phyloP scores from a whole-genome alignment of 495 filamentous ascomycete species.

The Astrothelium macrocarpum region DNA sequence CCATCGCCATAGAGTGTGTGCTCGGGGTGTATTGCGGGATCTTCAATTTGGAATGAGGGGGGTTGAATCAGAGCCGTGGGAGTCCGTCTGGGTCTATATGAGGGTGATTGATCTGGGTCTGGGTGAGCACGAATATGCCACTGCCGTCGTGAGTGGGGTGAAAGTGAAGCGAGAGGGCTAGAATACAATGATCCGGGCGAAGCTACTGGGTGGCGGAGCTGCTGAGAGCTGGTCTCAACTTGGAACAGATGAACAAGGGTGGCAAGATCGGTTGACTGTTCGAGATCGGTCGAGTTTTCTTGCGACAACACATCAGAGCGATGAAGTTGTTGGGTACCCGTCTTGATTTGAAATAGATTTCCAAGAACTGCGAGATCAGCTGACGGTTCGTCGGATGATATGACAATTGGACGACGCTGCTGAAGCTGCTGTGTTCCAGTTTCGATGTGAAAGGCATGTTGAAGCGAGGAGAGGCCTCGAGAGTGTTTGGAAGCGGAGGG shows the following conservation, averaged over 20 bases:
- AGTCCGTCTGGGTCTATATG: background rate
- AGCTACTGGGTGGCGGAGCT: background rate
- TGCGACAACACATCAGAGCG: background rate
- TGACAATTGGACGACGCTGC: too few species aligned
- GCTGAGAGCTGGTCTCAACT: background rate
- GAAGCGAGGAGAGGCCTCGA: too few species aligned
- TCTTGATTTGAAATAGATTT: background rate
- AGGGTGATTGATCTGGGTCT: background rate
- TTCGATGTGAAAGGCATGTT: too few species aligned
- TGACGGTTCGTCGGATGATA: too few species aligned
- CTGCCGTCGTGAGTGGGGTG: background rate
- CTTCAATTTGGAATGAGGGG: background rate
- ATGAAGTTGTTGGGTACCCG: background rate
- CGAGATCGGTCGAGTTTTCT: background rate
- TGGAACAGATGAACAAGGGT: background rate
- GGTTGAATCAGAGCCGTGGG: too few species aligned
- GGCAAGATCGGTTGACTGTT: background rate
- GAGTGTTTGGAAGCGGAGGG: too few species aligned
- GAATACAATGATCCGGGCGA: background rate
- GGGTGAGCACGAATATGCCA: background rate
- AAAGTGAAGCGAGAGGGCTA: background rate
- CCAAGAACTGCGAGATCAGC: too few species aligned
- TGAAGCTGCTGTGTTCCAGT: too few species aligned
- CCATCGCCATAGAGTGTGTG: background rate
- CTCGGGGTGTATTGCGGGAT: background rate